Conservation (phyloP, 352 stramenopile genomes). For the Globisporangium megalacanthum region DNA sequence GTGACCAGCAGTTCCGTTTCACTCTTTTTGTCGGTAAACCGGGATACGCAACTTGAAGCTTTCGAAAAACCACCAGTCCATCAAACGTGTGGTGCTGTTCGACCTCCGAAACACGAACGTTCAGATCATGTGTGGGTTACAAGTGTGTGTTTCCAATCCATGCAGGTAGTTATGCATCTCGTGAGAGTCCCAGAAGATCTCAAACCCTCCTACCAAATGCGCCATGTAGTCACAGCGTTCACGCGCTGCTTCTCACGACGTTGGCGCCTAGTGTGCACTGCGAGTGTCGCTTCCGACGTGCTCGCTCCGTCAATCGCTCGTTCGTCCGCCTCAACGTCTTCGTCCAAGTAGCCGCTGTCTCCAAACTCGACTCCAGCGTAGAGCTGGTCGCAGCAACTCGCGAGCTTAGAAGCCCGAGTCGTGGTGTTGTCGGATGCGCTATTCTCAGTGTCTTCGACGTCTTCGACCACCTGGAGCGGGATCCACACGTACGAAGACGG, state of each 20-base stretch:
- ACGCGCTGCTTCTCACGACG: conserved; percentile 7
- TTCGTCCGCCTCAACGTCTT: not conserved
- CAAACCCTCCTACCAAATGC: conserved; percentile 6
- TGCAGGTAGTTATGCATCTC: not conserved
- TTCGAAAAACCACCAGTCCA: too few relatives aligned
- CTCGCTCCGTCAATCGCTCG: not conserved
- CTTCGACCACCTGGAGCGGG: not conserved
- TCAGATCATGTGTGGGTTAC: too few relatives aligned
- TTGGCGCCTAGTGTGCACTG: conserved; percentile 14
- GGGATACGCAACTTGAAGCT: too few relatives aligned
- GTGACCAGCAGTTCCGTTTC: not conserved
- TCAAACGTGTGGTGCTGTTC: too few relatives aligned
- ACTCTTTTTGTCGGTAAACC: not conserved
- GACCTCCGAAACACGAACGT: too few relatives aligned
- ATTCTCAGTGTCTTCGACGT: not conserved
- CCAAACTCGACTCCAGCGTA: conserved; percentile 8
- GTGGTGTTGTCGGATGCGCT: not conserved
- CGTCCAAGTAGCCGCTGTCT: not conserved
- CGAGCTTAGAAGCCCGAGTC: not conserved
- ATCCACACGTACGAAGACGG: conserved; percentile 3
- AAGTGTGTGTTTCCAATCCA: not conserved
- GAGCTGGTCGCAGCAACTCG: not conserved
- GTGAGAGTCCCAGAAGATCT: not conserved
- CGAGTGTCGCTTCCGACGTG: not conserved
- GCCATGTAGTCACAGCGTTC: conserved; percentile 4